Evolutionary conservation across 2,329 filamentous ascomycete genomes (phyloP), one percentile per base, ranked within the genome.

Genomic region (Xylaria sp.): DNA sequence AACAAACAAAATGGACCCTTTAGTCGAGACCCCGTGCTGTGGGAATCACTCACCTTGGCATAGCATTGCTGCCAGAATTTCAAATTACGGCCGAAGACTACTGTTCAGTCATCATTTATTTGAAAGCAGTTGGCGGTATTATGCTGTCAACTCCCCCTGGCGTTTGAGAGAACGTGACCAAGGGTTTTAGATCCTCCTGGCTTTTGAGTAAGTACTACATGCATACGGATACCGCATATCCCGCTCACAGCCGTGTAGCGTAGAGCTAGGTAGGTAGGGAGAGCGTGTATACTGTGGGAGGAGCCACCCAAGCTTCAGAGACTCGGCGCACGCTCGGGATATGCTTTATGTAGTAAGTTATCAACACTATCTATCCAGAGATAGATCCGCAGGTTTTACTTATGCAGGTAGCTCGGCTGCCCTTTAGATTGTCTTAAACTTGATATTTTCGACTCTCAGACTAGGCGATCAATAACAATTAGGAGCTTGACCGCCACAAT

Each of bases 221-320:
- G 68, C 68, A 67, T 69, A 67, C 68, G 57, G 37, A 25, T 18
- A 67, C 60, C 65, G 64, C 68, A 67, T 66, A 50, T 63, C n/a
- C 55, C 44, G 25, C 59, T 50, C 27, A 50, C 47, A 23, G 27
- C 12, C 29, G 18, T 12, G 60, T 42, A 61, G 18, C 21, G 47
- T 29, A n/a, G n/a, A n/a, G n/a, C n/a, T n/a, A 51, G 12, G 50
- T 42, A 57, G 13, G 18, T 18, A n/a, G 18, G 16, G 13, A n/a
- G 54, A 53, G 25, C 2, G 25, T 32, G 48, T 29, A 44, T 18
- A 47, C 6, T n/a, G 23, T 51, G 3, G 50, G 27, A 44, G 47
- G 44, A 59, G 48, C 21, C 8, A n/a, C 25, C 25, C 51, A 12
- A 25, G n/a, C 60, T 18, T 44, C 13, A 25, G n/a, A 51, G 5